Evolutionary conservation across 1,284 basidiomycete genomes (phyloP), one percentile per base, ranked within the genome.

Genomic region (Heterobasidion occidentale): DNA sequence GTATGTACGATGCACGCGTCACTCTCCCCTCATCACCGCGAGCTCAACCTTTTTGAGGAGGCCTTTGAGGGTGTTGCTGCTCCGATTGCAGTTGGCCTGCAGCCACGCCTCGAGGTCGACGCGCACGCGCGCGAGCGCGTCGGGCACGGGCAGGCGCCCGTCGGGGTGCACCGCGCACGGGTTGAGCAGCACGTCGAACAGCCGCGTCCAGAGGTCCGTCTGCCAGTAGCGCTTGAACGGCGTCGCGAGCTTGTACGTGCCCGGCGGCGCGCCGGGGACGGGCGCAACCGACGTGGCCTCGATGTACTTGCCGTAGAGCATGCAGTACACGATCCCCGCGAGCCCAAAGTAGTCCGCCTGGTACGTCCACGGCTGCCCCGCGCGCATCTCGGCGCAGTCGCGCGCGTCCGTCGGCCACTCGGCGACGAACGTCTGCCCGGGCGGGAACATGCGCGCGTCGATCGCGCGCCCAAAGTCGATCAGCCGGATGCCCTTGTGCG

Each of bases 401-500:
- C 87, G 79, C 57, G 86, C 85, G 69, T 97, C 90, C 5, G 86
- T 82, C 35, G 84, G 76, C 94, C 96, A 98, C 62, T 97, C 92
- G 3, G 90, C 89, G 48, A 90, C 71, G 71, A 94, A 99, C 45
- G 77, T 77, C 71, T 98, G 94, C 0, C 76, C 79, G 1, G 76
- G 70, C 7, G 90, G 89, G 73, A 92, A 97, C 44, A 92, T 77
- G 15, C 79, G 74, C 27, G 87, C 87, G 68, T 99, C 96, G 68
- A 98, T 88, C 1, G 92, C 87, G 42, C 96, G 85, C 9, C 97
- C 97, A 73, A 98, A 99, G 74, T 99, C 97, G 68, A 99, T 98
- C 58, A 99, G 74, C 66, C 85, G 90, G 65, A 99, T 74, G 12
- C 97, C 97, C 69, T 97, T 95, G 68, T 75, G 73, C 46, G 74